Conservation (phyloP, 176 grass and related monocot genomes). For the Cocos nucifera region DNA sequence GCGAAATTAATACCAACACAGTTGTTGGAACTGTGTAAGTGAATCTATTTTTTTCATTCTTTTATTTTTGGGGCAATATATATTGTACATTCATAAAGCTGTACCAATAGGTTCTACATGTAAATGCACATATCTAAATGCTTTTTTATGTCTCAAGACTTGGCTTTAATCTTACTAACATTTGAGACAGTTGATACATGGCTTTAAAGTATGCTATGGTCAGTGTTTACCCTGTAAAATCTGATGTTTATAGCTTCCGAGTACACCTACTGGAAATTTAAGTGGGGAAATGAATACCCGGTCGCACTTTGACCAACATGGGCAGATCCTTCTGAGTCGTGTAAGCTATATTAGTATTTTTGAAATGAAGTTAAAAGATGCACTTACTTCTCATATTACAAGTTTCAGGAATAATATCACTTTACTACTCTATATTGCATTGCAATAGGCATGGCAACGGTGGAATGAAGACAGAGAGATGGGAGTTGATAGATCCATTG, state of each 20-base stretch:
- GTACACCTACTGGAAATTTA: constrained; percentile 28
- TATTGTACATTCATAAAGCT: no score
- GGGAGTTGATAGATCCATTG: constrained; percentile 2
- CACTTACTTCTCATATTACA: neutral
- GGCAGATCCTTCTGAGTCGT: no score
- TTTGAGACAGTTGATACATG: constrained; percentile 8
- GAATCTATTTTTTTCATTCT: neutral
- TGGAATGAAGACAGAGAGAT: constrained; percentile 3
- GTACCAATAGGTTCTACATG: no score
- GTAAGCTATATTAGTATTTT: no score
- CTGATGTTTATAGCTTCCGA: constrained; percentile 29
- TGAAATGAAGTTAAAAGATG: constrained; percentile 4
- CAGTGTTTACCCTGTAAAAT: constrained; percentile 18
- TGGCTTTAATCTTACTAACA: no score
- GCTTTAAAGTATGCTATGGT: constrained; percentile 20
- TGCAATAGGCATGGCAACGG: constrained; percentile 25
- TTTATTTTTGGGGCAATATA: no score
- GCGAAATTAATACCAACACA: constrained; percentile 16
- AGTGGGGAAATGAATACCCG: constrained; percentile 16
- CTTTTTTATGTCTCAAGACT: no score
- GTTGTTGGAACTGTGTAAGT: constrained; percentile 32
- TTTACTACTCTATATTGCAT: no score
- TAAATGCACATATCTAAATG: no score
- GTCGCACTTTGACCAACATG: neutral
- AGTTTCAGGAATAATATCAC: neutral